Evolutionary conservation across 148 eudicot species (phyloP), one percentile per base, ranked within the genome.

Genomic region (Camellia lanceoleosa): DNA sequence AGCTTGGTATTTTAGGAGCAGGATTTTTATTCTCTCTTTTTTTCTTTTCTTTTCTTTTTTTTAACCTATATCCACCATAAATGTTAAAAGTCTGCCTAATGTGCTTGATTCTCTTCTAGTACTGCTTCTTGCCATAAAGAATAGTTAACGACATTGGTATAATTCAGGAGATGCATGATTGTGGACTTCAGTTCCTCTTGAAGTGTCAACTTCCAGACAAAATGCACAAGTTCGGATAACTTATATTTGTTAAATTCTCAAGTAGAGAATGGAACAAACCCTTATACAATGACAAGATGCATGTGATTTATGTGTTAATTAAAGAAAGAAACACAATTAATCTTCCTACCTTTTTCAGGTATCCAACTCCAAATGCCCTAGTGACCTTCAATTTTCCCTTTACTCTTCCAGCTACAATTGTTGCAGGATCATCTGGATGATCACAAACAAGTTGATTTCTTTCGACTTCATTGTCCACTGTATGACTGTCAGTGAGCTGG

Each of bases 311-410:
- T 70, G 49, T 38, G 7, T 0, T 54, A 54, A 68, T 23, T 12
- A 78, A 20, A 67, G 65, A n/a, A 42, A 75, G n/a, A 62, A 47
- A 78, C 16, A n/a, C 5, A 54, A 15, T 55, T 69, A 60, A 4
- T 38, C 46, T 73, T 43, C 79, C 38, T 80, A 93, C 98, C 97
- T 89, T 91, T 81, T 95, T 95, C 87, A 95, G 78, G 83, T 95
- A 95, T 76, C 98, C 98, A 58, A 95, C 98, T 72, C 98, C 98
- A 86, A 95, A 91, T 55, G 98, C 98, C 79, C 98, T 87, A 66
- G 98, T 95, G 70, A 95, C 98, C 85, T 93, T 95, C 85, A 95
- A 85, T 84, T 93, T 95, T 66, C 97, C 98, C 88, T 95, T 95
- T 76, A 95, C 98, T 87, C 86, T 93, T 58, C 97, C 97, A 49